Evolutionary conservation across 352 stramenopile genomes (phyloP), one percentile per base, ranked within the genome.

Genomic region (Nothophytophthora sp.): DNA sequence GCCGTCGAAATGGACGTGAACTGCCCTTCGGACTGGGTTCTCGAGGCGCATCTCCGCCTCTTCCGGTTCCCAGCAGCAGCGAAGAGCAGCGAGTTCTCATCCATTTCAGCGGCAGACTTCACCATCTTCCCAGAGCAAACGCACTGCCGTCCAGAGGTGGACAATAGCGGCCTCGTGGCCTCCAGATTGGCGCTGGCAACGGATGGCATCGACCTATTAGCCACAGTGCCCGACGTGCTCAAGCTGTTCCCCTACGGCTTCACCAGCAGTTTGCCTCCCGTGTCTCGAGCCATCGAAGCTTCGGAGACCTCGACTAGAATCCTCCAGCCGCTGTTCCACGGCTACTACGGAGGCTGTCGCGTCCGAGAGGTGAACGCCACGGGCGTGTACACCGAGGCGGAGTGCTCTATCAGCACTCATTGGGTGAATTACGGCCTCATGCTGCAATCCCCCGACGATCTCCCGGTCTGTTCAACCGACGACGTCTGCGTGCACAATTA

Each of bases 401-500:
- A 15, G 5, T 61, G 53, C 20, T 11, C 15, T 1, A 32, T 55
- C 18, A 50, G 38, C 18, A 8, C 37, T 12, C 53, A 46, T 24
- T 61, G 53, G 53, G 24, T 44, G 4, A 46, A 45, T 37, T 61
- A 55, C 23, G 43, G 53, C 5, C 38, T 61, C 6, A 61, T 61
- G 53, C 7, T 61, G 12, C 53, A 55, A 32, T 12, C 29, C 2
- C 43, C 53, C 3, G 53, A 50, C 18, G 37, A 61, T n/a, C 2
- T 61, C 9, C 53, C 37, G 7, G 53, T 46, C 1, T 63, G 55
- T 28, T 40, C 35, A 15, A 63, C 41, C 5, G 19, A 32, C 16
- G 32, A 52, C 16, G 45, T 62, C 2, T 62, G 45, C 9, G 54
- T 56, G 15, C 38, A 56, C 46, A 62, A 56, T 20, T 62, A 62